Conservation (phyloP, 495 filamentous ascomycete species). For the Bathelium albidoporum region DNA sequence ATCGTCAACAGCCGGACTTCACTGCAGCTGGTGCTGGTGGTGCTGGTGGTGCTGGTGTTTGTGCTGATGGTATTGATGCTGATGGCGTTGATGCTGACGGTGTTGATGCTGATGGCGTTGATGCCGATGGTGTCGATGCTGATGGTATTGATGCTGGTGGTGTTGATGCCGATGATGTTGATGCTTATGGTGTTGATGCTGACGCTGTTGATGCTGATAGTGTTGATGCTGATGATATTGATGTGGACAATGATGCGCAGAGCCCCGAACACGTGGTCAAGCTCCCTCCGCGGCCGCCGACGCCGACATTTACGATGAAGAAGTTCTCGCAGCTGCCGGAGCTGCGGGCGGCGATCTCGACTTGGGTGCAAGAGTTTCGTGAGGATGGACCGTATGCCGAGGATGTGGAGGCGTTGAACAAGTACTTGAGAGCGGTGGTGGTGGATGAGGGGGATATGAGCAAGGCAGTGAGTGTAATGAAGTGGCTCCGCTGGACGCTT, state of each 20-base stretch:
- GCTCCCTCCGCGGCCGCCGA: constrained; percentile 42
- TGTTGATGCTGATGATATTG: constrained; percentile 1
- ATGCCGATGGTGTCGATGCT: too few relatives aligned
- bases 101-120: too few relatives aligned
- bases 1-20: too few relatives aligned
- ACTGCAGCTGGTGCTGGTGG: too few relatives aligned
- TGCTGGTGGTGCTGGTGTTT: too few relatives aligned
- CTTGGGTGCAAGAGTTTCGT: constrained; percentile 57
- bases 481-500: constrained; percentile 65
- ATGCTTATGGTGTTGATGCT: neutral
- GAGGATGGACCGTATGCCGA: constrained; percentile 62
- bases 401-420: constrained; percentile 61
- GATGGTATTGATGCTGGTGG: neutral
- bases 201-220: neutral
- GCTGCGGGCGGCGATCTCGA: constrained; percentile 48
- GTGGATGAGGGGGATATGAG: constrained; percentile 62
- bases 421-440: constrained; percentile 60
- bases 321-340: constrained; percentile 46
- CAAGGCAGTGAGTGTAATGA: constrained; percentile 56
- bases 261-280: constrained; percentile 31
- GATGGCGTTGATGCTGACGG: too few relatives aligned
- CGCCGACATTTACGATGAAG: constrained; percentile 56
- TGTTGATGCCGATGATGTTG: too few relatives aligned
- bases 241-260: neutral
- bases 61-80: too few relatives aligned